Evolutionary conservation across 371 early-diverging fungal genomes (phyloP).

Genomic region (Rhizomucor pusillus): DNA sequence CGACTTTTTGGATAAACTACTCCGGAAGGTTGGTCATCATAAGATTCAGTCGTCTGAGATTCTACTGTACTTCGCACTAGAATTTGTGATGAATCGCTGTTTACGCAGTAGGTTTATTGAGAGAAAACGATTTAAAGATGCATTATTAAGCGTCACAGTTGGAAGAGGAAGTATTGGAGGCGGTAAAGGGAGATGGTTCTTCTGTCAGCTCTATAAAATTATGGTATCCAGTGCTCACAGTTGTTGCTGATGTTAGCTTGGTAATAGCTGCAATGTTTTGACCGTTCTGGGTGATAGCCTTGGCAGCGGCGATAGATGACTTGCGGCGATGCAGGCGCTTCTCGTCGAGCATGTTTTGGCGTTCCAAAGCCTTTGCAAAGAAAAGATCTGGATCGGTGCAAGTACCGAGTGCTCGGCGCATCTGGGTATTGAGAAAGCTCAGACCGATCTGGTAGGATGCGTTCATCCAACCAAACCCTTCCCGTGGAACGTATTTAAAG

Average conservation of each 20-base stretch:
- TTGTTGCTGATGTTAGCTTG: neutral
- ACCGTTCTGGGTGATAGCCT: constrained; percentile 27
- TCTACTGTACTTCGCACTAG: too few species aligned
- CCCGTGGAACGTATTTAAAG: constrained; percentile 90
- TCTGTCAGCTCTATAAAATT: too few species aligned
- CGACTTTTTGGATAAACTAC: too few species aligned
- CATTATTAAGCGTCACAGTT: too few species aligned
- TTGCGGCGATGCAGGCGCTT: constrained; percentile 12
- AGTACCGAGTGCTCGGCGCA: constrained; percentile 79
- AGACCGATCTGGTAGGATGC: constrained; percentile 86
- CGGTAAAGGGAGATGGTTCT: too few species aligned
- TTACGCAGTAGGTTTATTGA: too few species aligned
- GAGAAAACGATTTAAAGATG: too few species aligned
- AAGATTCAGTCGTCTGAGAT: too few species aligned
- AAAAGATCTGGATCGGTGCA: constrained; percentile 76
- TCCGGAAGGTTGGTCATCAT: too few species aligned
- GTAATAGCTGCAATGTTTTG: constrained; percentile 26
- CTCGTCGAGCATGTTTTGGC: constrained; percentile 1
- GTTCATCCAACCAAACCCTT: constrained; percentile 99
- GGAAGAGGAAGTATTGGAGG: too few species aligned
- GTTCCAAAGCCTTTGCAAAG: constrained; percentile 35
- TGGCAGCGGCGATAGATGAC: constrained; percentile 27
- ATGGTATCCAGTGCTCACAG: neutral
- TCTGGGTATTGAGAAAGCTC: constrained; percentile 62
- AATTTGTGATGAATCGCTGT: too few species aligned